Percentiles rank a stretch among this genome's conserved stretches.
These are phyloP conservation scores for Globisporangium splendens DNA, from an alignment of 352 stramenopile genomes.

Conservation along the genomic window DNA sequence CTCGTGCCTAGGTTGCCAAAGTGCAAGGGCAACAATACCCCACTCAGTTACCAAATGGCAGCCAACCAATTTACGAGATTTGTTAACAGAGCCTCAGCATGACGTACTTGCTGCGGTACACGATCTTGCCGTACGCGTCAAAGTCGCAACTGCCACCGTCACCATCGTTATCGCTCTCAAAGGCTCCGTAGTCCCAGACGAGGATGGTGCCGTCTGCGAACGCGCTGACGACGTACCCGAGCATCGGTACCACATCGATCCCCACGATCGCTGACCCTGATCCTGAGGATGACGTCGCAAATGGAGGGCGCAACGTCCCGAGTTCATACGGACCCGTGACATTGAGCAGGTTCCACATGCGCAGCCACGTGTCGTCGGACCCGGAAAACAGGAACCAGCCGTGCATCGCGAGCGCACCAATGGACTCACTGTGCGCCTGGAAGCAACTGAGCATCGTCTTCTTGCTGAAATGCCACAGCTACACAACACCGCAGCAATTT, in stretches of 20 bases:
- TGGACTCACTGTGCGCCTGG: conserved; percentile 48
- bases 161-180: conserved; percentile 8
- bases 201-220: conserved; percentile 52
- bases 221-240: conserved; percentile 40
- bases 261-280: conserved; percentile 46
- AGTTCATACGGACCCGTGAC: conserved; percentile 50
- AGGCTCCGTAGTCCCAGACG: conserved; percentile 27
- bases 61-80: no score
- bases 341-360: conserved; percentile 67
- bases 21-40: background rate
- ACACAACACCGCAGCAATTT: background rate
- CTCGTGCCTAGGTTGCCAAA: conserved; percentile 8
- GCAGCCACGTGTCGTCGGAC: conserved; percentile 58
- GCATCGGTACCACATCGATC: conserved; percentile 35
- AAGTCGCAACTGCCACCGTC: background rate
- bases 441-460: conserved; percentile 36
- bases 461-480: conserved; percentile 62
- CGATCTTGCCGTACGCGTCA: conserved; percentile 16
- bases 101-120: conserved; percentile 12
- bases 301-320: conserved; percentile 37
- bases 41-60: background rate
- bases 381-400: conserved; percentile 77
- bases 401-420: conserved; percentile 51
- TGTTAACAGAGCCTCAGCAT: no score
- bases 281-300: conserved; percentile 25